A percentile compares a stretch with the other conserved stretches of the same genome.
These are phyloP conservation scores for Curvularia lunata DNA, from an alignment of 2,329 filamentous ascomycete species.

Conservation along the genomic window DNA sequence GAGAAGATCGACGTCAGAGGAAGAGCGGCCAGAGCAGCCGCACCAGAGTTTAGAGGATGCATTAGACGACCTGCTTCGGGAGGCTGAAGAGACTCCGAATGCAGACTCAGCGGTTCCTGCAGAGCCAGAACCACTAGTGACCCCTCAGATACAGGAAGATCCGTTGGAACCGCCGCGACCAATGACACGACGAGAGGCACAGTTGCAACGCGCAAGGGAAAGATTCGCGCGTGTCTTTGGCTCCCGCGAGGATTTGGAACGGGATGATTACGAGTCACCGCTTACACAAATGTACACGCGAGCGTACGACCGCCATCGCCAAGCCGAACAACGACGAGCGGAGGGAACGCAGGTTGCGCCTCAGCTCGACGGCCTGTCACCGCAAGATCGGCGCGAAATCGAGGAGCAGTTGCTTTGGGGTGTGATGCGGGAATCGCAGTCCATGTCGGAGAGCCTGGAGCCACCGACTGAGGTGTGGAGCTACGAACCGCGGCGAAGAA, in stretches of 20 bases:
- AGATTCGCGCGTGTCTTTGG: conserved; percentile 52
- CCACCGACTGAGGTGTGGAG: conserved; percentile 32
- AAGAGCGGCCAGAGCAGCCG: conserved; percentile 29
- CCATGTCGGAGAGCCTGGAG: conserved; percentile 18
- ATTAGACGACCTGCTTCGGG: conserved; percentile 43
- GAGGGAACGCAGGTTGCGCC: conserved; percentile 30
- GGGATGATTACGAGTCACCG: conserved; percentile 57
- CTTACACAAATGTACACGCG: conserved; percentile 56
- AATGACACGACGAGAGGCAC: conserved; percentile 25
- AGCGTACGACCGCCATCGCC: conserved; percentile 53
- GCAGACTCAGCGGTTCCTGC: conserved; percentile 1
- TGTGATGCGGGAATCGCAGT: conserved; percentile 38
- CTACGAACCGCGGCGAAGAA: conserved; percentile 18
- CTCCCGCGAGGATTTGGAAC: conserved; percentile 55
- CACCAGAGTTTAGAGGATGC: conserved; percentile 44
- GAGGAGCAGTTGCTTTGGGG: conserved; percentile 45
- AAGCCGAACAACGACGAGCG: conserved; percentile 48
- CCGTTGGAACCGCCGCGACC: conserved; percentile 19
- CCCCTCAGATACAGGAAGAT: conserved; percentile 10
- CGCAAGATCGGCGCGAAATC: conserved; percentile 37
- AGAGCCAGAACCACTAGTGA: conserved; percentile 5
- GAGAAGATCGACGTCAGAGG: conserved; percentile 31
- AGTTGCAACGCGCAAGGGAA: conserved; percentile 35
- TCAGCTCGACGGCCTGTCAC: conserved; percentile 28
- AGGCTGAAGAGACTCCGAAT: conserved; percentile 31